A percentile compares a stretch with the other conserved stretches of the same genome.
Conservation (phyloP, 2,329 filamentous ascomycete genomes). For the Orbilia blumenaviensis region DNA sequence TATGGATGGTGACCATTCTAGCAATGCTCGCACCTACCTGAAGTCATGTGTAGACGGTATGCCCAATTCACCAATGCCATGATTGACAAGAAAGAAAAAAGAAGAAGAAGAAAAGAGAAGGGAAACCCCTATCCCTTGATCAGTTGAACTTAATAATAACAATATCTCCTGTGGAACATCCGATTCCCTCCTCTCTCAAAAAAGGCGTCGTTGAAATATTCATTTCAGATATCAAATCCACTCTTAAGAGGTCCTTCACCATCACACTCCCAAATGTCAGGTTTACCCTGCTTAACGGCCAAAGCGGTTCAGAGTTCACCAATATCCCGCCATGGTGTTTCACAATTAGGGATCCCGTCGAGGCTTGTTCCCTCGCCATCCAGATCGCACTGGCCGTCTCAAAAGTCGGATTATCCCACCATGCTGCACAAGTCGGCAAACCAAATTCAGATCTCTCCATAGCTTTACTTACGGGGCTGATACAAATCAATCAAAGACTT, state of each 20-base stretch:
- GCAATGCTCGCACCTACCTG: slow-evolving; percentile 3
- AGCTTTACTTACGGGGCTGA: slow-evolving; percentile 9
- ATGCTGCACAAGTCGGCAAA: slow-evolving; percentile 29
- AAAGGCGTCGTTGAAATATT: slow-evolving; percentile 39
- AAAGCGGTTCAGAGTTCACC: not conserved
- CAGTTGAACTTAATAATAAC: too few species aligned
- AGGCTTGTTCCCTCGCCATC: slow-evolving; percentile 45
- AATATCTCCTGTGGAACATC: too few species aligned
- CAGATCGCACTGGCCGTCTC: slow-evolving; percentile 25
- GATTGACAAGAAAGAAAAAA: too few species aligned
- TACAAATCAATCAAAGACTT: slow-evolving; percentile 30
- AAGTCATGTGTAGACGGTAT: slow-evolving; percentile 49
- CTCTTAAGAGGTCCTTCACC: slow-evolving; percentile 33
- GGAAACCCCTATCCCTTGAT: too few species aligned
- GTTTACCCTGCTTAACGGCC: slow-evolving; percentile 3
- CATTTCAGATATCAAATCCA: slow-evolving; percentile 42
- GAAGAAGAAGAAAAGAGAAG: too few species aligned
- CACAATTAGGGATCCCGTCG: slow-evolving; percentile 25
- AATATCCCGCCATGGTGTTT: not conserved
- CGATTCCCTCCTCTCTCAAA: too few species aligned
- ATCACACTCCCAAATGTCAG: slow-evolving; percentile 12
- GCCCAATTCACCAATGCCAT: not conserved
- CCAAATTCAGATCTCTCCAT: slow-evolving; percentile 15
- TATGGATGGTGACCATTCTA: slow-evolving; percentile 32
- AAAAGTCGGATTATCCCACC: slow-evolving; percentile 20